Evolutionary conservation across 495 filamentous ascomycete genomes (phyloP), one percentile per base, ranked within the genome.

Genomic region (Daldinia grandis): DNA sequence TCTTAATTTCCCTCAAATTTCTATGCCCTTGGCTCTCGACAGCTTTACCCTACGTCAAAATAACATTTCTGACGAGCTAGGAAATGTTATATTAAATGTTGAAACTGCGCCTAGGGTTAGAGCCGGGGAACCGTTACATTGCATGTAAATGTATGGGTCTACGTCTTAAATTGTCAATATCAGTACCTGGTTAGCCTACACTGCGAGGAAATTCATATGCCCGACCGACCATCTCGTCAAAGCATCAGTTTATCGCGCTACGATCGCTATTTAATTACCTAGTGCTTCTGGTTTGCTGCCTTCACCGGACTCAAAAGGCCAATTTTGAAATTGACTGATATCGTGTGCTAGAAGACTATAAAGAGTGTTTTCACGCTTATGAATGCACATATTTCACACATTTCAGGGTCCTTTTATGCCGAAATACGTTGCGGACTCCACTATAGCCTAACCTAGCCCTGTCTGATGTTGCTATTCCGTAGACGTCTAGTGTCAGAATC

Each of bases 111-210:
- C 27, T 28, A 19, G 30, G 51, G 51, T 55, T 0, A 14, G 51
- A 31, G 25, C 27, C 37, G 47, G 54, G 27, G 58, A 31, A 51
- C 28, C 40, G 58, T 68, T 54, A 62, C 66, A 68, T 57, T 62
- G 66, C 58, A 64, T 69, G 30, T 25, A 25, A 62, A 68, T 56
- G 44, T 30, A 64, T 58, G 60, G 47, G 33, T 53, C 27, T 56
- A 15, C 17, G 42, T 69, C n/a, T 47, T 53, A 30, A 62, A 50
- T 57, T 42, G 37, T 50, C 49, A 44, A 67, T 14, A 35, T 17
- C 28, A 17, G 37, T 47, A 47, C 42, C 42, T 3, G 42, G 42
- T 47, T 47, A 24, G 17, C 17, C 6, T 8, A 21, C 7, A 12
- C 9, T 10, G 10, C 42, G 42, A 47, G 21, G 19, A 47, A 21